These are phyloP conservation scores for Exophiala sp. DNA, from an alignment of 2,329 filamentous ascomycete genomes.

Conservation along the genomic window DNA sequence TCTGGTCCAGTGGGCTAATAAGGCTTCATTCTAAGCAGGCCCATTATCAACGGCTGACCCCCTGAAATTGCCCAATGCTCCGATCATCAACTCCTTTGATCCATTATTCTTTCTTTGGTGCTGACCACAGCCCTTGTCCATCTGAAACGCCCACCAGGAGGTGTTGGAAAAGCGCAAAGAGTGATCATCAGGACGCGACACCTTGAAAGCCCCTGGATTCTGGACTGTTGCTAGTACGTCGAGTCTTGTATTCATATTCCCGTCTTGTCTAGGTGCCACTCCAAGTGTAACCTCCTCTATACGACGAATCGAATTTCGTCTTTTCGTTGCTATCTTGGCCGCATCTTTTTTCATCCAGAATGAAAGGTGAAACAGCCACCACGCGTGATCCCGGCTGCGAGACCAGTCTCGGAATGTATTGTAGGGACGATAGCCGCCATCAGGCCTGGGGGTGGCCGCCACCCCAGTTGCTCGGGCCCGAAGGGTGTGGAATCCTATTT, in stretches of 20 bases:
- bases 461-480: not conserved
- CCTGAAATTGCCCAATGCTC: no score
- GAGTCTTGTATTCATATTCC: not conserved
- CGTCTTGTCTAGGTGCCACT: not conserved
- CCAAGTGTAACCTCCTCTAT: not conserved
- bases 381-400: not conserved
- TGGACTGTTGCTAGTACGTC: not conserved
- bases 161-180: slow-evolving; percentile 10
- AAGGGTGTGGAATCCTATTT: not conserved
- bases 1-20: not conserved
- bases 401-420: not conserved
- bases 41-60: no score
- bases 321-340: not conserved
- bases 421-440: not conserved
- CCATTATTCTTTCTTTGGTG: not conserved
- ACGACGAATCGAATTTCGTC: not conserved
- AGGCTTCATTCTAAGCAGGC: no score
- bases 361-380: not conserved
- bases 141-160: slow-evolving; percentile 17
- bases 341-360: not conserved
- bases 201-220: not conserved
- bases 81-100: not conserved
- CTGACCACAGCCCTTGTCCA: not conserved
- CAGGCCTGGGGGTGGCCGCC: not conserved
- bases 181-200: not conserved